These are phyloP conservation scores for Penicillium griseofulvum DNA, from an alignment of 2,329 filamentous ascomycete genomes.

Conservation along the genomic window DNA sequence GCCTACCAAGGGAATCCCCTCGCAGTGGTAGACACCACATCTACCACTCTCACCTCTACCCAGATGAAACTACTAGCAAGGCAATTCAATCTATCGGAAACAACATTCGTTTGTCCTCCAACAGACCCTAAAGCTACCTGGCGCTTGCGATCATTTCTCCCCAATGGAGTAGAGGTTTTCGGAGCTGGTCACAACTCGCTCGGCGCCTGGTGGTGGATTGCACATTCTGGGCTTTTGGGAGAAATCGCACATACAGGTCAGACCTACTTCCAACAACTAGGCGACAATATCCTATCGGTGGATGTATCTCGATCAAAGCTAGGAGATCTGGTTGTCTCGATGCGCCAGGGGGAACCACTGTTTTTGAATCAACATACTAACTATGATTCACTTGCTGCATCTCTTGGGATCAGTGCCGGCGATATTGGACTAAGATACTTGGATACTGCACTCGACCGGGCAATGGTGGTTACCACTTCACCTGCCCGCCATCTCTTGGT, in stretches of 20 bases:
- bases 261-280: conserved; percentile 3
- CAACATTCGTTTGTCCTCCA: conserved; percentile 16
- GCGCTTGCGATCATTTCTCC: conserved; percentile 20
- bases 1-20: conserved; percentile 22
- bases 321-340: conserved; percentile 3
- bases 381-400: conserved; percentile 3
- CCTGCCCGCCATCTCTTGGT: conserved; percentile 16
- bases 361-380: conserved; percentile 10
- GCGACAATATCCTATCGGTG: background rate
- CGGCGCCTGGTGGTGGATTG: conserved; percentile 22
- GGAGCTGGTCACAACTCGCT: conserved; percentile 22
- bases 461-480: conserved; percentile 17
- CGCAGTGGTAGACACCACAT: conserved; percentile 17
- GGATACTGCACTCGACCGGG: background rate
- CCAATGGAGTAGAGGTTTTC: conserved; percentile 22
- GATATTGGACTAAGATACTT: conserved; percentile 8
- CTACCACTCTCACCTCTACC: conserved; percentile 8
- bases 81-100: conserved; percentile 20
- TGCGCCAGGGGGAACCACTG: conserved; percentile 6
- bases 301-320: background rate
- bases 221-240: conserved; percentile 9
- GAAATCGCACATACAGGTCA: background rate
- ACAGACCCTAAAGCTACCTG: conserved; percentile 8
- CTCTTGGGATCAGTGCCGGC: conserved; percentile 3
- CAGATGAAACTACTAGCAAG: conserved; percentile 21